Evolutionary conservation across 306 rosid genomes (phyloP), one percentile per base, ranked within the genome.

Genomic region (Gillenia trifoliata): DNA sequence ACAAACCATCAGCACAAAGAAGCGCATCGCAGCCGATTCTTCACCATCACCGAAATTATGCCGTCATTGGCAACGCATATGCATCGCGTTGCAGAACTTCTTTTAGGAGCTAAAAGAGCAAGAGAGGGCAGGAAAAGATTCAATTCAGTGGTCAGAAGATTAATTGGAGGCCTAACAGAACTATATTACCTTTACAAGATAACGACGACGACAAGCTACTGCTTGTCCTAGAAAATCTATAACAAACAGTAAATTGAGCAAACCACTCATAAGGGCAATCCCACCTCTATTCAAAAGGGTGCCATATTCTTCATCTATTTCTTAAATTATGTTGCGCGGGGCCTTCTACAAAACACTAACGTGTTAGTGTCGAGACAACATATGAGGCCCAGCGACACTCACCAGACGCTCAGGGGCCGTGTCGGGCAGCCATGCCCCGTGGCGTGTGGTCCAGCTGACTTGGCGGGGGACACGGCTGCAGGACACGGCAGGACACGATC

Each of bases 261-360:
- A 31, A 9, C 61, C 61, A 10, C 29, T 55, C 15, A 55, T 55
- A n/a, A 22, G 64, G 65, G 43, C 54, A 54, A 56, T 71, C n/a
- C 66, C 75, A 56, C 65, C 75, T 23, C 65, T 57, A 71, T 56
- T 52, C 43, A 56, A n/a, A n/a, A 71, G 75, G 75, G 75, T 71
- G 75, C 75, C 75, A 71, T 56, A 55, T 34, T 71, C 50, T 62
- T 71, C 36, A 23, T 34, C 55, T 66, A 71, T 54, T 56, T 16
- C 8, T n/a, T 74, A 85, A 86, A 73, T n/a, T n/a, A n/a, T n/a
- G n/a, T n/a, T n/a, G n/a, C n/a, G n/a, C n/a, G n/a, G n/a, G n/a
- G n/a, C n/a, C n/a, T n/a, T n/a, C n/a, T n/a, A n/a, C n/a, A n/a
- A n/a, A n/a, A n/a, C n/a, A n/a, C n/a, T n/a, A n/a, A n/a, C n/a